Evolutionary conservation across 257 asterid genomes (phyloP).

Genomic region (Ballota nigra): DNA sequence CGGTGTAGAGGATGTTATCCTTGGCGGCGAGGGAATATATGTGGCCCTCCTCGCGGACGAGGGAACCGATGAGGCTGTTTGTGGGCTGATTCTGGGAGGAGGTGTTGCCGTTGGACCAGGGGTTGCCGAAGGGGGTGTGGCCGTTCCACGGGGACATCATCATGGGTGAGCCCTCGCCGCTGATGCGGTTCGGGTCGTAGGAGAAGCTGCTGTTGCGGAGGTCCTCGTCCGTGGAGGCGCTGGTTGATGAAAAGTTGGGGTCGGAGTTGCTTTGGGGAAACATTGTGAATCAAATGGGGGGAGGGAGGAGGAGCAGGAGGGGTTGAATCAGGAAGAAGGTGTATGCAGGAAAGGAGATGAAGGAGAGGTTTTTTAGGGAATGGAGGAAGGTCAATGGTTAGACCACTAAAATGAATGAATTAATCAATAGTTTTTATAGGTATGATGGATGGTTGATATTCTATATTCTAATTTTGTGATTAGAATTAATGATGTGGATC

Average conservation of each 20-base stretch:
- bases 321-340: neutral
- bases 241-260: neutral
- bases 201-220: neutral
- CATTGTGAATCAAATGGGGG: neutral
- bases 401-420: neutral
- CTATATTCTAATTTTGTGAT: neutral
- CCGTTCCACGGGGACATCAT: constrained; percentile 6
- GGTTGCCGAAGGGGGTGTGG: neutral
- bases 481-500: too few relatives aligned
- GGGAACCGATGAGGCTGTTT: neutral
- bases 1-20: neutral
- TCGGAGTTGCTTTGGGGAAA: neutral
- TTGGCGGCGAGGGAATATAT: neutral
- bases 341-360: neutral
- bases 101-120: neutral
- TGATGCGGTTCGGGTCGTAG: neutral
- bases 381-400: neutral
- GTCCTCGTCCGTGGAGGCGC: constrained; percentile 1
- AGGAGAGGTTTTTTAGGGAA: constrained; percentile 1
- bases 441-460: neutral
- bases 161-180: constrained; percentile 4
- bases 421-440: neutral
- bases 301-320: neutral
- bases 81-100: neutral
- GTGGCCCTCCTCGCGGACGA: neutral